phyloP scores from a whole-genome alignment of 164 flowering plant species.

The Santalum album region DNA sequence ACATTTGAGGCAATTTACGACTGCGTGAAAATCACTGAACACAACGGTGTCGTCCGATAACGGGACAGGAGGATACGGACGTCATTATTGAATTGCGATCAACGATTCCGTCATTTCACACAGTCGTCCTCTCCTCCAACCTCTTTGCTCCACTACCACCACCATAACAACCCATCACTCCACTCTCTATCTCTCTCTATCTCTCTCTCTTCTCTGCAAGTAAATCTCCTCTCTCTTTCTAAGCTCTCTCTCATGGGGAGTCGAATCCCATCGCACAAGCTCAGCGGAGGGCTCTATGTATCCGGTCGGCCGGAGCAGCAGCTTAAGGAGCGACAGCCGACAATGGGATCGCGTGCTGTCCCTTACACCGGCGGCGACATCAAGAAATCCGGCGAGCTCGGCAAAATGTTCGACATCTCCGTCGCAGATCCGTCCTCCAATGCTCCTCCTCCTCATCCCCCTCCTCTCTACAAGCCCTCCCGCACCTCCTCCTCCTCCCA shows the following conservation, averaged over 20 bases:
- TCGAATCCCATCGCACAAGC: conserved; percentile 64
- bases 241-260: conserved; percentile 35
- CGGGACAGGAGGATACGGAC: not conserved
- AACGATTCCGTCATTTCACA: not conserved
- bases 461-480: not conserved
- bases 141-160: too few species aligned
- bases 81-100: not conserved
- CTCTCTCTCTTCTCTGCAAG: not conserved
- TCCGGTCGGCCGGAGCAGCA: conserved; percentile 66
- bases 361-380: conserved; percentile 84
- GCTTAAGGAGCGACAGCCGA: conserved; percentile 45
- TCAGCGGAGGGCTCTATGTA: conserved; percentile 60
- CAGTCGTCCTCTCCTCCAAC: too few species aligned
- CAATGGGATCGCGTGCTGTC: conserved; percentile 52
- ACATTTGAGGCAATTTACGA: not conserved
- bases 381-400: conserved; percentile 79
- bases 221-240: not conserved
- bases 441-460: conserved; percentile 23
- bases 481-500: not conserved
- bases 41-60: not conserved
- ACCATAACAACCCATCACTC: too few species aligned
- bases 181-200: too few species aligned
- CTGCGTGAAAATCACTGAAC: not conserved
- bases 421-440: conserved; percentile 18
- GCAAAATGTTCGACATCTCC: conserved; percentile 83